phyloP scores from a whole-genome alignment of 108 stramenopile genomes.

The Cyclotella baltica region DNA sequence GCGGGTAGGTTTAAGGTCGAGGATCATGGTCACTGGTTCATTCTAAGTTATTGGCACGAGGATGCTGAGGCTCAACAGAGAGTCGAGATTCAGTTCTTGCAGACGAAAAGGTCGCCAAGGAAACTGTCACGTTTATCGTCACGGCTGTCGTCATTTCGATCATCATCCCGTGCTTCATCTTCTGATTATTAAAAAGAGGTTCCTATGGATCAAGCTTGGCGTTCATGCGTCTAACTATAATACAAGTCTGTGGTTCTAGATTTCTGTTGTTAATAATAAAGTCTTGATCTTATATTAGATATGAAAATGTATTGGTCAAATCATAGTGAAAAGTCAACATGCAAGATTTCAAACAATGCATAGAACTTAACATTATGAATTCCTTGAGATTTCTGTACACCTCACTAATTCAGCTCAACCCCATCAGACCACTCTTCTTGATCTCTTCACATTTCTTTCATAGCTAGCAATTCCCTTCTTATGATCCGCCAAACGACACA shows the following conservation, averaged over 20 bases:
- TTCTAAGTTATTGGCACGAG: slow-evolving; percentile 25
- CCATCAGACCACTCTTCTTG: background rate
- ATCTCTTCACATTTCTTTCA: background rate
- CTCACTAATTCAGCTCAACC: too few species aligned
- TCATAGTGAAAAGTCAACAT: too few species aligned
- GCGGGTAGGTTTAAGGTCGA: slow-evolving; percentile 31
- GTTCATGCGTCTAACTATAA: background rate
- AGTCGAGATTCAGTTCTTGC: slow-evolving; percentile 8
- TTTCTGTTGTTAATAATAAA: too few species aligned
- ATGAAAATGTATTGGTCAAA: too few species aligned
- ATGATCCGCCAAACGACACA: background rate
- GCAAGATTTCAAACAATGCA: background rate
- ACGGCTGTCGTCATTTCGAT: background rate
- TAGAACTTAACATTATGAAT: background rate
- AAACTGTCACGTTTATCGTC: background rate
- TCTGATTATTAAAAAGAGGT: too few species aligned
- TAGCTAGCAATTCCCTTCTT: background rate
- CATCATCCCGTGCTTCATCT: background rate
- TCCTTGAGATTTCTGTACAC: too few species aligned
- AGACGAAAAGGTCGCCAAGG: background rate
- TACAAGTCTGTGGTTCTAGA: background rate
- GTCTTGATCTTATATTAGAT: too few species aligned
- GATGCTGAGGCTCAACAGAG: background rate
- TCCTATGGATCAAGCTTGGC: too few species aligned
- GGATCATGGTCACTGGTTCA: slow-evolving; percentile 22